A percentile compares a stretch with the other conserved stretches of the same genome.
Conservation (phyloP, 1,139 yeast genomes). For the Scheffersomyces illinoinensis region DNA sequence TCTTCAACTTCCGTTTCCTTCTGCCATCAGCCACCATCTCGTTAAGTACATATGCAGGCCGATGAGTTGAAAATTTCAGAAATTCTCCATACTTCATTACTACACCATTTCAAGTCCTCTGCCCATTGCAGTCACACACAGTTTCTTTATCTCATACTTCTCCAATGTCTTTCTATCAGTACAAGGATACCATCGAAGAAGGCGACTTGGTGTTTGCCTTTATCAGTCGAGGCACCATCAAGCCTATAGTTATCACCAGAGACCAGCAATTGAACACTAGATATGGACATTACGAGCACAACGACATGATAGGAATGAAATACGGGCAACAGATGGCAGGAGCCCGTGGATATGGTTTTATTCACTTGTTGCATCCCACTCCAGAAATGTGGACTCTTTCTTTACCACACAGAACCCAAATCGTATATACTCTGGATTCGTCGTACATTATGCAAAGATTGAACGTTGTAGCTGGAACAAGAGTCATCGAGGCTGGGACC, state of each 20-base stretch:
- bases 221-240: constrained; percentile 75
- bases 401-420: constrained; percentile 95
- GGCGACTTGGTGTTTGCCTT: constrained; percentile 88
- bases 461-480: constrained; percentile 68
- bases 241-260: constrained; percentile 64
- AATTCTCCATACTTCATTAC: not conserved
- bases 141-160: not conserved
- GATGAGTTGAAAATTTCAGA: not conserved
- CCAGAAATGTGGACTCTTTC: constrained; percentile 96
- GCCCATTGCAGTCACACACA: not conserved
- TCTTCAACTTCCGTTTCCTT: not conserved
- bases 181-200: constrained; percentile 64
- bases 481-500: constrained; percentile 95
- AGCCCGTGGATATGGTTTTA: constrained; percentile 77
- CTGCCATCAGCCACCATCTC: not conserved
- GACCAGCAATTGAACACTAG: constrained; percentile 76
- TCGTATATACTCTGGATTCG: constrained; percentile 94
- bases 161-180: constrained; percentile 46
- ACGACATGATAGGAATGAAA: constrained; percentile 73
- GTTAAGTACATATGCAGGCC: not conserved
- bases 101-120: not conserved
- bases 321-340: constrained; percentile 90
- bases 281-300: constrained; percentile 85
- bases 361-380: constrained; percentile 85
- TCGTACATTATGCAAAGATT: constrained; percentile 85